Conservation (phyloP, 768 basidiomycete genomes). For the Leucogyrophana mollusca region DNA sequence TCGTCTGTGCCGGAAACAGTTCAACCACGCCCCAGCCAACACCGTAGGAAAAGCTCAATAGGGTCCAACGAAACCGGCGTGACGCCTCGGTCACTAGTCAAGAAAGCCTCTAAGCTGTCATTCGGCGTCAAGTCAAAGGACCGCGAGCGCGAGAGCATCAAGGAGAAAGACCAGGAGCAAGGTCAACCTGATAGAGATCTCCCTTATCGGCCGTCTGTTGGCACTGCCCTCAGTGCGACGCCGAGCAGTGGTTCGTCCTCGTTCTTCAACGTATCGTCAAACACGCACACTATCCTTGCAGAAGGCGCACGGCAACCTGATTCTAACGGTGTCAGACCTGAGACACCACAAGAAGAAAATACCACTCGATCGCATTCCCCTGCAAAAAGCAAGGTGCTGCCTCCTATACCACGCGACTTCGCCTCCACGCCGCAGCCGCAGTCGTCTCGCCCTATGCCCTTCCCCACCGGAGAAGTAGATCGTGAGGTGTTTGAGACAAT, state of each 20-base stretch:
- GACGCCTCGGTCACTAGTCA: slow-evolving; percentile 55
- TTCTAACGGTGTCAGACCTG: slow-evolving; percentile 18
- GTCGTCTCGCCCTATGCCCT: slow-evolving; percentile 46
- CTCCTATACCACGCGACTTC: slow-evolving; percentile 79
- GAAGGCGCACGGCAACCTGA: slow-evolving; percentile 33
- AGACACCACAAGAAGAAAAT: slow-evolving; percentile 27
- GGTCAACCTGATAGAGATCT: slow-evolving; percentile 43
- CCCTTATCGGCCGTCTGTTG: slow-evolving; percentile 41
- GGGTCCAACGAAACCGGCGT: slow-evolving; percentile 52
- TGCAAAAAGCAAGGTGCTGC: slow-evolving; percentile 63
- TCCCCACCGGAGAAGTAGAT: slow-evolving; percentile 68
- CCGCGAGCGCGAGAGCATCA: slow-evolving; percentile 37
- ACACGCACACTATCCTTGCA: slow-evolving; percentile 40
- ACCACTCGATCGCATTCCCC: slow-evolving; percentile 47
- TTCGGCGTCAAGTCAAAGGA: slow-evolving; percentile 65
- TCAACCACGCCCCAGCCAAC: slow-evolving; percentile 27
- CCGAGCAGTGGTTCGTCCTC: slow-evolving; percentile 79
- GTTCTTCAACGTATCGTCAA: slow-evolving; percentile 78
- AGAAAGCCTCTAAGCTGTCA: slow-evolving; percentile 78
- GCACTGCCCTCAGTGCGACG: slow-evolving; percentile 56
- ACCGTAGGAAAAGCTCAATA: slow-evolving; percentile 44
- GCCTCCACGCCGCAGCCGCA: slow-evolving; percentile 29
- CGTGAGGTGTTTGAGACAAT: slow-evolving; percentile 70
- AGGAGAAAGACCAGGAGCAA: slow-evolving; percentile 37
- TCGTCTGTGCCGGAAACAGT: slow-evolving; percentile 57